A percentile compares a stretch with the other conserved stretches of the same genome.
Conservation (phyloP, 2,329 filamentous ascomycete species). For the Fusarium foetens region DNA sequence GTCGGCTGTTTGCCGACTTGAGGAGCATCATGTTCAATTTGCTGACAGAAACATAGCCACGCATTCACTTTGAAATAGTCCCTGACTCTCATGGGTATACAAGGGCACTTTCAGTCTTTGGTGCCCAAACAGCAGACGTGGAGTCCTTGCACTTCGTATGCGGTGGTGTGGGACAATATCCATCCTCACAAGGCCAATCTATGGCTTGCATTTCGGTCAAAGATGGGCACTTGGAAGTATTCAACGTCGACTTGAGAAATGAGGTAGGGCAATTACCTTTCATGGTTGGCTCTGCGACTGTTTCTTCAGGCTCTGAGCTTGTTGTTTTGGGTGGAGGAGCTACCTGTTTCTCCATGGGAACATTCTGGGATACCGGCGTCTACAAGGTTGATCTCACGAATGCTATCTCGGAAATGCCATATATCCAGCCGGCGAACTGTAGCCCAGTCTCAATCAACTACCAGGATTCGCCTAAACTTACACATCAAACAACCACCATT, state of each 20-base stretch:
- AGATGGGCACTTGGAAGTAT: conserved; percentile 43
- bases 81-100: neutral
- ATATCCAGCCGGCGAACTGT: neutral
- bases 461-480: conserved; percentile 45
- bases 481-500: conserved; percentile 18
- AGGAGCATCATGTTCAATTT: neutral
- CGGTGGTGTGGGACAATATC: conserved; percentile 48
- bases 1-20: neutral
- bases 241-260: conserved; percentile 5
- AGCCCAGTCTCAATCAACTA: conserved; percentile 27
- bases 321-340: conserved; percentile 82
- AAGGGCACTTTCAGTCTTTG: conserved; percentile 46
- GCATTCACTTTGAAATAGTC: conserved; percentile 41
- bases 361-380: conserved; percentile 78
- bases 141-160: conserved; percentile 43
- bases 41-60: conserved; percentile 36
- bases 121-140: conserved; percentile 43
- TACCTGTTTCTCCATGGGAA: conserved; percentile 91
- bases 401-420: neutral
- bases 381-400: conserved; percentile 53
- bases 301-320: conserved; percentile 60
- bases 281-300: conserved; percentile 73
- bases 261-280: conserved; percentile 60
- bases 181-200: conserved; percentile 45
- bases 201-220: conserved; percentile 38